Conservation (phyloP, 2,329 filamentous ascomycete species). For the Fusarium guadeloupense region DNA sequence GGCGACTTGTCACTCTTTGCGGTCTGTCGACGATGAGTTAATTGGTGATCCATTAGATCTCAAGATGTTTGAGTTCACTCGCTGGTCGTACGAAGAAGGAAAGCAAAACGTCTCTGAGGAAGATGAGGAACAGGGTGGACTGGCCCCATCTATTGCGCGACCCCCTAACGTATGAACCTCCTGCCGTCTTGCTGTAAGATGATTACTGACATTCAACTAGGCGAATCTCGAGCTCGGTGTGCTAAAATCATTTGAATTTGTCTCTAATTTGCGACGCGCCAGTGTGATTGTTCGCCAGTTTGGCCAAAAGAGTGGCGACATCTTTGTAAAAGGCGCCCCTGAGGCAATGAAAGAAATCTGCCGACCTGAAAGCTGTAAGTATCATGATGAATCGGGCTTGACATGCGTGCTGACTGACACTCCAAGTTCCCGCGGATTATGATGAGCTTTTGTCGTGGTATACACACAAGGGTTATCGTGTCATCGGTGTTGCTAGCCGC, state of each 20-base stretch:
- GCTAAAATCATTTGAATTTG: conserved; percentile 91
- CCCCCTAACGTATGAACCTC: conserved; percentile 70
- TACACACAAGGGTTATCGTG: conserved; percentile 94
- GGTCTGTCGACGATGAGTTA: conserved; percentile 86
- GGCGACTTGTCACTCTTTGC: conserved; percentile 95
- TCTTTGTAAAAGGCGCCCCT: conserved; percentile 96
- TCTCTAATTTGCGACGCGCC: conserved; percentile 88
- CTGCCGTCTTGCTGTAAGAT: conserved; percentile 36
- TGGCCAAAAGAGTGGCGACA: conserved; percentile 81
- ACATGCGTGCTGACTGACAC: conserved; percentile 29
- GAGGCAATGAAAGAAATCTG: conserved; percentile 98
- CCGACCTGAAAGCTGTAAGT: conserved; percentile 77
- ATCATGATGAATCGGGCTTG: background rate
- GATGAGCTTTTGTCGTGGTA: conserved; percentile 90
- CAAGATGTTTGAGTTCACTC: conserved; percentile 98
- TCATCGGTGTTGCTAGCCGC: conserved; percentile 94
- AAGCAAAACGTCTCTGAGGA: conserved; percentile 72
- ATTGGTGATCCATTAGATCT: conserved; percentile 93
- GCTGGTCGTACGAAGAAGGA: conserved; percentile 92
- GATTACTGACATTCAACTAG: conserved; percentile 37
- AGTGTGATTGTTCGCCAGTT: conserved; percentile 93
- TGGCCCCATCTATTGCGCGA: conserved; percentile 88
- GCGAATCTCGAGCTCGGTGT: conserved; percentile 85
- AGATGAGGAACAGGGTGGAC: conserved; percentile 77
- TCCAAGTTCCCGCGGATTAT: conserved; percentile 80